Evolutionary conservation across 2,329 filamentous ascomycete species (phyloP), one percentile per base, ranked within the genome.

Genomic region (Penicillium brevicompactum): DNA sequence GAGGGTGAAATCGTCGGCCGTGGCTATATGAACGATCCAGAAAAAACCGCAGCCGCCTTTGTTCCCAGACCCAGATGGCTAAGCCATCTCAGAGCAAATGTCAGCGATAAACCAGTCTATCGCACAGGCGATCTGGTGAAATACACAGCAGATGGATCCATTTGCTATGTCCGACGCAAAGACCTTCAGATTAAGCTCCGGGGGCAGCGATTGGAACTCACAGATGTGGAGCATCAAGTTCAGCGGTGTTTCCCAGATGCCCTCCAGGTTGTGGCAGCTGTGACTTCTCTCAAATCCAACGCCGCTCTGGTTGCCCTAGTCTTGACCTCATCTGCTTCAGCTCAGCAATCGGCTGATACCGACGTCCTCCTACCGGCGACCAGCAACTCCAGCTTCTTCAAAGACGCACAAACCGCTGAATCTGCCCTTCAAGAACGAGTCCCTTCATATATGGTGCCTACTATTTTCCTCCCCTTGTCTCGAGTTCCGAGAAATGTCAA

Each of bases 101-200:
- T 18, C n/a, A 13, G 21, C 11, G 24, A 22, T 7, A 10, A 27
- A 14, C 31, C 31, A 10, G 31, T 27, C 4, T 44, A 44, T 30
- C 9, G 22, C 5, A 62, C 53, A 10, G 57, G 59, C 21, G 59
- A 62, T 43, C 18, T 62, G 30, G 51, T 51, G 4, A 16, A 46
- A 3, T 52, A 45, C n/a, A 38, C 11, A 4, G 4, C n/a, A 3
- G 32, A 53, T 42, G 43, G 50, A 5, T 40, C 32, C 11, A n/a
- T 53, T 5, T 18, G 21, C 9, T 30, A 18, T 31, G 22, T 84
- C 11, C 82, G 83, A 2, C 77, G 85, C 40, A 84, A 82, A 59
- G 84, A 87, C 58, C 78, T 78, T 37, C 84, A 84, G 66, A 80
- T 85, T 53, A 87, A 88, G 69, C 69, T 87, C 21, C 74, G 76